Evolutionary conservation across 441 rosid genomes (phyloP).

Genomic region (Croton laevigatus): DNA sequence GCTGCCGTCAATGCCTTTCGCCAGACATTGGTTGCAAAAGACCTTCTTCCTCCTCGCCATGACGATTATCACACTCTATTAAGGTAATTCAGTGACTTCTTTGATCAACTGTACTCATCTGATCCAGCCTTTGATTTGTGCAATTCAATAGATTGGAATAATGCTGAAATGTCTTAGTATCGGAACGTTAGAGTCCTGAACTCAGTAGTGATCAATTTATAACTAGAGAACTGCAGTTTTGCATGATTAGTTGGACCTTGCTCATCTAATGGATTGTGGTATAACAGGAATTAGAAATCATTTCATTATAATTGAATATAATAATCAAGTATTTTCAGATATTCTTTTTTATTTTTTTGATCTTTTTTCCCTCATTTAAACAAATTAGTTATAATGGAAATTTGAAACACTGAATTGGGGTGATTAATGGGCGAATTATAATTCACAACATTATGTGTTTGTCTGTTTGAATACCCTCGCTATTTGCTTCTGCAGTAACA

Average conservation of each 20-base stretch:
- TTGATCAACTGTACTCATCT: not conserved
- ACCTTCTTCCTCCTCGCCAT: slow-evolving; percentile 65
- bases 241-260: not conserved
- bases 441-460: not conserved
- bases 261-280: not conserved
- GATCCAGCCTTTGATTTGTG: not conserved
- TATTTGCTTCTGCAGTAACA: not conserved
- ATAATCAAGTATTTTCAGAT: not conserved
- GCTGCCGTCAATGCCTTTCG: slow-evolving; percentile 67
- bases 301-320: not conserved
- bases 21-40: slow-evolving; percentile 52
- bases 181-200: not conserved
- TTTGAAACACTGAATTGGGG: not conserved
- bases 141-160: not conserved
- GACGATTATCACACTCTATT: slow-evolving; percentile 88
- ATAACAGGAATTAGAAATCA: not conserved
- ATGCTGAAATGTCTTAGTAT: not conserved
- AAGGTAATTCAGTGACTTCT: slow-evolving; percentile 41
- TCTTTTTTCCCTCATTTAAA: no score
- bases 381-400: not conserved
- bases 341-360: not conserved
- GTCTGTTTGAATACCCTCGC: not conserved
- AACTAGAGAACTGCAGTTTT: not conserved
- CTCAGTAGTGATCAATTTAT: not conserved
- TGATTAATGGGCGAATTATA: not conserved